phyloP scores from a whole-genome alignment of 345 rosid species.

The Populus alba region DNA sequence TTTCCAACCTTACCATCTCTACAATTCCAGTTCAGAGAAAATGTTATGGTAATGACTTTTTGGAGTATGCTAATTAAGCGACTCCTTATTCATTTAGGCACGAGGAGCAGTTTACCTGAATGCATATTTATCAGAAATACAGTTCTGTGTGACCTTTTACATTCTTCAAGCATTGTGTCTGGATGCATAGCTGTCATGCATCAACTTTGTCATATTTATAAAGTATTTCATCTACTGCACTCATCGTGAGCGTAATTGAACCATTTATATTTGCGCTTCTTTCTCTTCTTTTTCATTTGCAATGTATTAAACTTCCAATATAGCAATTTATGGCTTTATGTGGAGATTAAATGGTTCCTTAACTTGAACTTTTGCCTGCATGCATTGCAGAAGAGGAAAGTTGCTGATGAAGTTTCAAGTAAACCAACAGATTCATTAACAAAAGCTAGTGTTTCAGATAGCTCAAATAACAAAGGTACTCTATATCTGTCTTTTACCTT shows the following conservation, averaged over 20 bases:
- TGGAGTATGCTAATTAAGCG: neutral
- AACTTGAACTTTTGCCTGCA: neutral
- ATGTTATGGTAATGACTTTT: neutral
- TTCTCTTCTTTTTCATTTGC: no score
- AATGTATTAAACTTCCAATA: neutral
- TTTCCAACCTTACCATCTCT: neutral
- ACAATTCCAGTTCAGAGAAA: no score
- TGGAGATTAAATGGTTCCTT: neutral
- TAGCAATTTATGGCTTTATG: neutral
- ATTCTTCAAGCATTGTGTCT: neutral
- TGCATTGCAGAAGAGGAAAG: conserved; percentile 52
- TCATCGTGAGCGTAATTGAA: neutral
- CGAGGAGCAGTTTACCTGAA: neutral
- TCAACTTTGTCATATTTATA: neutral
- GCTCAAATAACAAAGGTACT: conserved; percentile 37
- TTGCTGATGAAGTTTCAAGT: conserved; percentile 38
- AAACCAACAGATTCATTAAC: conserved; percentile 55
- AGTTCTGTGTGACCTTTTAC: neutral
- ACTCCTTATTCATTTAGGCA: neutral
- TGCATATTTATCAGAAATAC: neutral
- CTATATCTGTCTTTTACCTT: neutral
- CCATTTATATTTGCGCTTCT: neutral
- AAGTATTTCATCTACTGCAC: neutral
- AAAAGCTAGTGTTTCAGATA: conserved; percentile 16
- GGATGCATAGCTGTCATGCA: neutral